These are phyloP conservation scores for Histomonas meleagridis DNA, from an alignment of 208 protist genomes.

Conservation along the genomic window DNA sequence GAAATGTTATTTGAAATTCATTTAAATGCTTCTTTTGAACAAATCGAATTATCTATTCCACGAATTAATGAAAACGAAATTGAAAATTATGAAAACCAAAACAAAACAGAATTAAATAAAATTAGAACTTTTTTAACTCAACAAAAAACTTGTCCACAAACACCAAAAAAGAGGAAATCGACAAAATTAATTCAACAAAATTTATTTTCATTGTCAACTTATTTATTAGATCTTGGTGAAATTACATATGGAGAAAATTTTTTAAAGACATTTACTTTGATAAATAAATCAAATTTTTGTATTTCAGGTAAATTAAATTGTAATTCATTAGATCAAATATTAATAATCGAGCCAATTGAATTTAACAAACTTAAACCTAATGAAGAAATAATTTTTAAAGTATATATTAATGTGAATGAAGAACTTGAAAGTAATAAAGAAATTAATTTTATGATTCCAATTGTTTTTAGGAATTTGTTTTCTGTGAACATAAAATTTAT, in stretches of 20 bases:
- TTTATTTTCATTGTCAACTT: no score
- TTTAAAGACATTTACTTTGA: not conserved
- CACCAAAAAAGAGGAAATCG: no score
- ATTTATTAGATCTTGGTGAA: not conserved
- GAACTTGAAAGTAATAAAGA: not conserved
- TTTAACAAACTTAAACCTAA: not conserved
- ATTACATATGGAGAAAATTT: not conserved
- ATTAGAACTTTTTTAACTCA: no score
- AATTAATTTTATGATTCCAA: not conserved
- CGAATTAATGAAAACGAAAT: no score
- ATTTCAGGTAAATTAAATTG: not conserved
- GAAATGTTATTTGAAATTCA: not conserved
- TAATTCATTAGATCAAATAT: not conserved
- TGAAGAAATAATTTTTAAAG: not conserved
- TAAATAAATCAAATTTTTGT: not conserved
- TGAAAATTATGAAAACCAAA: no score
- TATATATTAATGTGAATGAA: not conserved
- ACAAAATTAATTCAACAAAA: no score
- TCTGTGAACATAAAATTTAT: not conserved
- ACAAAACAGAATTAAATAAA: no score
- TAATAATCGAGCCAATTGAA: not conserved
- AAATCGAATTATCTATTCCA: not conserved
- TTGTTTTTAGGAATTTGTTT: not conserved
- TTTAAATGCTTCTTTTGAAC: not conserved
- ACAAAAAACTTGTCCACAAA: no score